Evolutionary conservation across 2,329 filamentous ascomycete species (phyloP).

Genomic region (Metarhizium brunneum): DNA sequence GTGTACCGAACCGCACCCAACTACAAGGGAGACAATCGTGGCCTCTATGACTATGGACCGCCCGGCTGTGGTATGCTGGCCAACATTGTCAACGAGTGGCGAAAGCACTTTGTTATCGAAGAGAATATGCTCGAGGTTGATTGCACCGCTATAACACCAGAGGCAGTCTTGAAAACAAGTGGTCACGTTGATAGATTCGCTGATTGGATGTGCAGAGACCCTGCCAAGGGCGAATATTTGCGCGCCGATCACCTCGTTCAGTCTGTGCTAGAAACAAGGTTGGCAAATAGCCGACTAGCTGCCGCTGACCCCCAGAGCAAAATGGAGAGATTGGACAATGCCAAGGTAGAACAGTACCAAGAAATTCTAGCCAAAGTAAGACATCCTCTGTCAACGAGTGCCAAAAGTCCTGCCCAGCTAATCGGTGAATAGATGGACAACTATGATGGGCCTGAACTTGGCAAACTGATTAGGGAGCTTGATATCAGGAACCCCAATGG

Average conservation of each 20-base stretch:
- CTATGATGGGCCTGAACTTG: slow-evolving; percentile 79
- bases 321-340: slow-evolving; percentile 76
- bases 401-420: slow-evolving; percentile 19
- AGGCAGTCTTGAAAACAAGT: slow-evolving; percentile 58
- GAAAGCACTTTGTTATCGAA: slow-evolving; percentile 9
- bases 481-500: slow-evolving; percentile 83
- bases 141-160: slow-evolving; percentile 59
- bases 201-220: slow-evolving; percentile 80
- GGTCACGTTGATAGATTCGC: slow-evolving; percentile 66
- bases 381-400: not conserved
- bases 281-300: slow-evolving; percentile 32
- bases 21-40: not conserved
- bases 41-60: slow-evolving; percentile 10
- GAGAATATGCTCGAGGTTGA: slow-evolving; percentile 43
- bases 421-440: slow-evolving; percentile 63
- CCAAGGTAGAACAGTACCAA: slow-evolving; percentile 80
- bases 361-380: slow-evolving; percentile 64
- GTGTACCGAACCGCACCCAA: slow-evolving; percentile 36
- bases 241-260: slow-evolving; percentile 94
- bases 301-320: slow-evolving; percentile 84
- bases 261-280: slow-evolving; percentile 75
- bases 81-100: slow-evolving; percentile 10
- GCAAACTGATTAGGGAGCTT: slow-evolving; percentile 80
- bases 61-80: slow-evolving; percentile 8
- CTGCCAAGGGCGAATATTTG: slow-evolving; percentile 92